Conservation (phyloP, 257 asterid species). For the Ligustrum vulgare region DNA sequence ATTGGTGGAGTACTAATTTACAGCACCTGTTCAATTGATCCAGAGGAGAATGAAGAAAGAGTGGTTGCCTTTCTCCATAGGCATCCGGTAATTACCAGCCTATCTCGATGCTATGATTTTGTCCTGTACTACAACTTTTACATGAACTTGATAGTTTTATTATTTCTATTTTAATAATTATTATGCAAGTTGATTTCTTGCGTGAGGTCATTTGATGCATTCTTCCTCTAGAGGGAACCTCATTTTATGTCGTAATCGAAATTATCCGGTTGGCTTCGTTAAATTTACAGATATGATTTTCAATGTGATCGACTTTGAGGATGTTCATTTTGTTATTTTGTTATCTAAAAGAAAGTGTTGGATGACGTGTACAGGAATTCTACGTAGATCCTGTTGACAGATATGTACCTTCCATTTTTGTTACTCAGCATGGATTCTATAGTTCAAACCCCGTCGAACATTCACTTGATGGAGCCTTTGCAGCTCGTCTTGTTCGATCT, state of each 20-base stretch:
- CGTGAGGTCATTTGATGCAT: neutral
- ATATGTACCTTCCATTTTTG: constrained; percentile 59
- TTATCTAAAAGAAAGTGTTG: constrained; percentile 8
- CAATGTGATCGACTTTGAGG: neutral
- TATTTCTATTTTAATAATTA: neutral
- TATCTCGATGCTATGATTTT: neutral
- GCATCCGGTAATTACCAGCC: constrained; percentile 51
- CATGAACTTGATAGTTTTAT: neutral
- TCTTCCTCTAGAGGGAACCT: neutral
- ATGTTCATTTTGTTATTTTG: neutral
- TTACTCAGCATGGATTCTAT: constrained; percentile 58
- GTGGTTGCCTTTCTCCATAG: constrained; percentile 77
- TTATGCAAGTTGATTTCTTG: neutral
- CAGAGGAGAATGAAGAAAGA: constrained; percentile 86
- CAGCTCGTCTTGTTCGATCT: constrained; percentile 80
- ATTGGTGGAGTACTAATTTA: constrained; percentile 77
- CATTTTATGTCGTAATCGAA: neutral
- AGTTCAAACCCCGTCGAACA: constrained; percentile 74
- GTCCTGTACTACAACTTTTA: constrained; percentile 2
- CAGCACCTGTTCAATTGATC: constrained; percentile 92
- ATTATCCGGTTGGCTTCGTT: neutral
- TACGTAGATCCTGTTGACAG: constrained; percentile 53
- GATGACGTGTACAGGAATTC: constrained; percentile 58
- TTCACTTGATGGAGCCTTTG: constrained; percentile 91
- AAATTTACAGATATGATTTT: neutral